These are phyloP conservation scores for Cucumis melo DNA, from an alignment of 306 rosid species.

Conservation along the genomic window DNA sequence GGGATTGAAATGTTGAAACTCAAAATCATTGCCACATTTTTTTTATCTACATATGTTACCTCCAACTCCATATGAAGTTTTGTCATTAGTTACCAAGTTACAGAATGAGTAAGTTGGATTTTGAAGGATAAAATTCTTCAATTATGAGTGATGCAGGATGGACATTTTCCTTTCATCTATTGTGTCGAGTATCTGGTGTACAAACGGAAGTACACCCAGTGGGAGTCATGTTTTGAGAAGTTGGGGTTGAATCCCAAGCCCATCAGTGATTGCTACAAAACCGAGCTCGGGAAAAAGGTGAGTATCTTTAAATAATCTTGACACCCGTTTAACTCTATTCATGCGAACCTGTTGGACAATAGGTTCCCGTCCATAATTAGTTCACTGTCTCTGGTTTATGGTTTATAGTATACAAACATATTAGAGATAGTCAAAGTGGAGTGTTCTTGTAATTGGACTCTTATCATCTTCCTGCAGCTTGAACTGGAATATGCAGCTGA, in stretches of 20 bases:
- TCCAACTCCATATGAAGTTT: neutral
- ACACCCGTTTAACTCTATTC: neutral
- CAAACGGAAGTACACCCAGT: slow-evolving; percentile 19
- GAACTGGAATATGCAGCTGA: slow-evolving; percentile 58
- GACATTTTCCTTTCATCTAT: slow-evolving; percentile 63
- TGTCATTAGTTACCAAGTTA: neutral
- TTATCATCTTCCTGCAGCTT: slow-evolving; percentile 41
- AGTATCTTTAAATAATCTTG: neutral
- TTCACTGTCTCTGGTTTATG: neutral
- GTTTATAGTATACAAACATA: neutral
- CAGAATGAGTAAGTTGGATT: neutral
- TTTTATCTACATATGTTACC: neutral
- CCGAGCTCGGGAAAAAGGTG: slow-evolving; percentile 58
- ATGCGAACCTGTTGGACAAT: neutral
- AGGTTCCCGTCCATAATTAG: neutral
- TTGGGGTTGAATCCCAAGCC: slow-evolving; percentile 51
- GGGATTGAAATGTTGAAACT: neutral
- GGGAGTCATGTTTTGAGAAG: slow-evolving; percentile 65
- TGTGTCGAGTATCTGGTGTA: slow-evolving; percentile 50
- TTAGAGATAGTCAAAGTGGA: neutral
- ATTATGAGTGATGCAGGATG: slow-evolving; percentile 28
- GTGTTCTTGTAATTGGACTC: neutral
- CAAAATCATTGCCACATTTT: neutral
- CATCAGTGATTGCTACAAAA: slow-evolving; percentile 39
- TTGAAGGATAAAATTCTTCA: neutral